Evolutionary conservation across 2,329 filamentous ascomycete species (phyloP).

Genomic region (Metarhizium brunneum): DNA sequence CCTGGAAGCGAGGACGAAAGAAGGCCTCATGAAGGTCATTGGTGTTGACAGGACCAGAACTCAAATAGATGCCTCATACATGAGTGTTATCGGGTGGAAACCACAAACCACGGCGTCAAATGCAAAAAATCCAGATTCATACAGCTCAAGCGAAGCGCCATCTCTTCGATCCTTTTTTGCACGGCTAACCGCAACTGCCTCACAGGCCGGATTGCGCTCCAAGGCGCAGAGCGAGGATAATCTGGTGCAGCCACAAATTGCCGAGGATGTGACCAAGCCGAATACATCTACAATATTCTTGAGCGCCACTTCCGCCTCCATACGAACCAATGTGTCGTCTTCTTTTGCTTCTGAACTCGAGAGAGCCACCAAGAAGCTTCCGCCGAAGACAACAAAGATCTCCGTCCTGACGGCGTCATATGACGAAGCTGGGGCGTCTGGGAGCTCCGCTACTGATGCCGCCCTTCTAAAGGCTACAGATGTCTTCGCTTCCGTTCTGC

Average conservation of each 20-base stretch:
- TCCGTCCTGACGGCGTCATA: constrained; percentile 88
- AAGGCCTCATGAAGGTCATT: constrained; percentile 78
- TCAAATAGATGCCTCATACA: constrained; percentile 85
- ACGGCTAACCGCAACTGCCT: constrained; percentile 52
- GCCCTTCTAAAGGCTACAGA: constrained; percentile 53
- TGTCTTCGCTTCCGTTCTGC: constrained; percentile 83
- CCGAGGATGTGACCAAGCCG: constrained; percentile 61
- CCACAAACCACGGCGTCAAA: constrained; percentile 34
- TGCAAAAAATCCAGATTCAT: constrained; percentile 37
- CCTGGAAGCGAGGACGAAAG: constrained; percentile 72
- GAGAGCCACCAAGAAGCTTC: constrained; percentile 92
- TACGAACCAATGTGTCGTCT: constrained; percentile 64
- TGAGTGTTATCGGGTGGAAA: constrained; percentile 83
- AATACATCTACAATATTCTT: constrained; percentile 79
- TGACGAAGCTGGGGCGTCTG: constrained; percentile 64
- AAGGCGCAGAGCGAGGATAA: constrained; percentile 56
- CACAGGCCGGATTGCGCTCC: constrained; percentile 39
- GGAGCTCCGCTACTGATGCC: constrained; percentile 34
- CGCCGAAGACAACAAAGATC: constrained; percentile 77
- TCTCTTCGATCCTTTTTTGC: constrained; percentile 75
- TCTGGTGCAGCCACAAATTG: constrained; percentile 49
- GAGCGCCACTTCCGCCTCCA: constrained; percentile 73
- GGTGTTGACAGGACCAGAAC: constrained; percentile 78
- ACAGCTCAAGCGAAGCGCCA: constrained; percentile 39
- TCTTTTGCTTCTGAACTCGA: constrained; percentile 79